Percentiles rank a stretch among this genome's conserved stretches.
phyloP scores from a whole-genome alignment of 2,329 filamentous ascomycete species.

The Ascochyta rabiei region DNA sequence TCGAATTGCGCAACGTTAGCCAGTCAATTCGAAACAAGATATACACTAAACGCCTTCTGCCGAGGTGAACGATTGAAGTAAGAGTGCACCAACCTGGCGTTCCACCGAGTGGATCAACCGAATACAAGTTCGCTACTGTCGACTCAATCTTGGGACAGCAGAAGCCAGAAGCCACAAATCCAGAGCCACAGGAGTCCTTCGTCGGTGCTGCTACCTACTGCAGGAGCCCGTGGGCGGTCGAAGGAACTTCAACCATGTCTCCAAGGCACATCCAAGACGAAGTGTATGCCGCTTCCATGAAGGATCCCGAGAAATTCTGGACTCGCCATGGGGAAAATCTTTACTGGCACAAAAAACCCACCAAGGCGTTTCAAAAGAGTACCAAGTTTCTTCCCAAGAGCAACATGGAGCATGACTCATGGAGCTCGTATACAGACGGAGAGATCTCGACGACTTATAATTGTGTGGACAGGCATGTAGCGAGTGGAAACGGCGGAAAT shows the following conservation, averaged over 20 bases:
- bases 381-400: conserved; percentile 67
- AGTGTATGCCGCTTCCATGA: conserved; percentile 64
- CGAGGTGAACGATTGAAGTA: conserved; percentile 1
- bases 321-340: conserved; percentile 73
- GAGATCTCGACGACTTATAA: conserved; percentile 93
- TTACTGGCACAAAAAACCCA: conserved; percentile 80
- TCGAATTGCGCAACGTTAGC: not conserved
- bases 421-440: conserved; percentile 90
- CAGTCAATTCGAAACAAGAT: not conserved
- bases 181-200: not conserved
- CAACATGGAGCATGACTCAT: conserved; percentile 72
- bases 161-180: not conserved
- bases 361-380: conserved; percentile 62
- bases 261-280: conserved; percentile 52
- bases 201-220: not conserved
- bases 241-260: not conserved
- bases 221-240: not conserved
- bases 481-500: conserved; percentile 70
- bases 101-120: not conserved
- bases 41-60: not conserved
- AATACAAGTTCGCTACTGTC: not conserved
- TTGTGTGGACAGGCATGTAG: conserved; percentile 87
- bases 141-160: not conserved
- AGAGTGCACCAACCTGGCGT: not conserved
- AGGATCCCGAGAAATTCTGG: conserved; percentile 78